A percentile compares a stretch with the other conserved stretches of the same genome.
Conservation (phyloP, 495 filamentous ascomycete genomes). For the Aspergillus carlsbadensis region DNA sequence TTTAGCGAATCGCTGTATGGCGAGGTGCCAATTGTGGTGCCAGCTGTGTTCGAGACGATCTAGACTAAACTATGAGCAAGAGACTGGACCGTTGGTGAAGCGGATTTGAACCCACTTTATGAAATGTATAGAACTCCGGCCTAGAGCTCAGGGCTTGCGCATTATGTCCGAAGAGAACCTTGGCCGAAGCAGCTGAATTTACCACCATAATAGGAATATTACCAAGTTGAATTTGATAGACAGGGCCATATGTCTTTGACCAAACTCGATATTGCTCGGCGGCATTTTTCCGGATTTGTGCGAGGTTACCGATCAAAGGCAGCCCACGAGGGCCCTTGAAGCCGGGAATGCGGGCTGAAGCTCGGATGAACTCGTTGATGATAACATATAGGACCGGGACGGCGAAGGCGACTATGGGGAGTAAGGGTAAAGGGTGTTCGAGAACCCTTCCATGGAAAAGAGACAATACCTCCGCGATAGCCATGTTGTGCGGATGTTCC, state of each 20-base stretch:
- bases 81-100: background rate
- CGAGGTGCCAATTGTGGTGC: slow-evolving; percentile 65
- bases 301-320: slow-evolving; percentile 63
- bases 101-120: slow-evolving; percentile 45
- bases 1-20: slow-evolving; percentile 65
- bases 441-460: slow-evolving; percentile 23
- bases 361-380: slow-evolving; percentile 52
- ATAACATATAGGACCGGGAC: slow-evolving; percentile 46
- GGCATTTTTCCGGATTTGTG: slow-evolving; percentile 57
- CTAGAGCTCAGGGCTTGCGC: slow-evolving; percentile 58
- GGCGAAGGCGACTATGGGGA: slow-evolving; percentile 26
- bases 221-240: slow-evolving; percentile 65
- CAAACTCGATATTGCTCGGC: slow-evolving; percentile 60
- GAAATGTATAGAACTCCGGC: slow-evolving; percentile 65
- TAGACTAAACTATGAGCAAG: slow-evolving; percentile 17
- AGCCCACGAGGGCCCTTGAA: slow-evolving; percentile 56
- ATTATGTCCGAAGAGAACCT: slow-evolving; percentile 57
- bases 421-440: slow-evolving; percentile 28
- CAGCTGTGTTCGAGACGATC: slow-evolving; percentile 61
- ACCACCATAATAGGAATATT: slow-evolving; percentile 62
- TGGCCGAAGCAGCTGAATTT: slow-evolving; percentile 56
- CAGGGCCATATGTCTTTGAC: slow-evolving; percentile 55
- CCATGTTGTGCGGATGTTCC: slow-evolving; percentile 24
- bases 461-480: slow-evolving; percentile 27
- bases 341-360: slow-evolving; percentile 46